Evolutionary conservation across 140 eudicot genomes (phyloP).

Genomic region (Oenanthe javanica): DNA sequence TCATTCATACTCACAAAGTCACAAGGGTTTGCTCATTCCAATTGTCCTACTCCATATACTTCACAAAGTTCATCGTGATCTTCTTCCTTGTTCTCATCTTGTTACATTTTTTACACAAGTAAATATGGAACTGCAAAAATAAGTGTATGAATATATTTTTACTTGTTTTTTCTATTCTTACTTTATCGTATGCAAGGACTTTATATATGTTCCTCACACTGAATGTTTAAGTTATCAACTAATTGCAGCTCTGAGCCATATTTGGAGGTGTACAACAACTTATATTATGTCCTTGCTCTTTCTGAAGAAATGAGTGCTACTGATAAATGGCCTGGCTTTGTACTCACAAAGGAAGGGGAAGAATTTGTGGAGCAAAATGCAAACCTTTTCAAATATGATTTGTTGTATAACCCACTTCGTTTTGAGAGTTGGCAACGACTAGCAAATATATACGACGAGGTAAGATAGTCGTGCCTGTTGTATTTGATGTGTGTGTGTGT

Average conservation of each 20-base stretch:
- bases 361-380: slow-evolving; percentile 88
- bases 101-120: neutral
- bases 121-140: neutral
- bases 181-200: neutral
- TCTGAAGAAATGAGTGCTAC: slow-evolving; percentile 90
- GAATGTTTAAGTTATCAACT: slow-evolving; percentile 7
- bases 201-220: neutral
- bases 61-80: neutral
- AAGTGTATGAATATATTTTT: neutral
- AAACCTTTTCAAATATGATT: slow-evolving; percentile 78
- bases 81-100: neutral
- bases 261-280: slow-evolving; percentile 80
- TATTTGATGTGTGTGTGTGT: neutral
- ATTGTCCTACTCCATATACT: neutral
- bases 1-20: neutral
- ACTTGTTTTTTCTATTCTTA: neutral
- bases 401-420: slow-evolving; percentile 73
- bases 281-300: slow-evolving; percentile 76
- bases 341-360: slow-evolving; percentile 94
- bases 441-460: slow-evolving; percentile 93
- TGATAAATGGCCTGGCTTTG: slow-evolving; percentile 98
- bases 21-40: neutral
- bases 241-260: slow-evolving; percentile 86
- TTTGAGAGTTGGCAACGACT: slow-evolving; percentile 94
- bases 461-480: slow-evolving; percentile 20